A percentile compares a stretch with the other conserved stretches of the same genome.
These are phyloP conservation scores for Xerocomellus dryophilus DNA, from an alignment of 768 basidiomycete species.

Conservation along the genomic window DNA sequence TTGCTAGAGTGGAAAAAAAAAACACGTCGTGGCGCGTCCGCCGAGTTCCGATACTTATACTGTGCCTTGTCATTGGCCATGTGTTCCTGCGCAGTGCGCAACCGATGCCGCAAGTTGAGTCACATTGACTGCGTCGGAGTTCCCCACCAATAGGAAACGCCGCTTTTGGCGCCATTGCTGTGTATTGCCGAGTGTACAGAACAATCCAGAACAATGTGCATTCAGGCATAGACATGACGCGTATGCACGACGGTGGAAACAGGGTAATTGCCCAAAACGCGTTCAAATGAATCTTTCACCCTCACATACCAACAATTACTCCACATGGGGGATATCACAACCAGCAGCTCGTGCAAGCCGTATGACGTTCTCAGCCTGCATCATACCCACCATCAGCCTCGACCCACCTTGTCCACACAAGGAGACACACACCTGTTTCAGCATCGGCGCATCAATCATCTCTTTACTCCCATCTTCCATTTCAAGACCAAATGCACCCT, in stretches of 20 bases:
- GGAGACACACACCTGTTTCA: conserved; percentile 52
- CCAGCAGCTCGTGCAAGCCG: conserved; percentile 53
- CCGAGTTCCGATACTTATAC: conserved; percentile 5
- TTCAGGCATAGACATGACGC: not conserved
- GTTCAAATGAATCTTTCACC: not conserved
- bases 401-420: not conserved
- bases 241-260: not conserved
- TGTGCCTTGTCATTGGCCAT: not conserved
- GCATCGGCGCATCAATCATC: conserved; percentile 92
- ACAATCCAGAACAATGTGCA: not conserved
- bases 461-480: conserved; percentile 52
- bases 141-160: not conserved
- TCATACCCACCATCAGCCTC: not conserved
- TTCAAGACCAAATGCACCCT: conserved; percentile 75
- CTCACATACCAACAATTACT: conserved; percentile 11
- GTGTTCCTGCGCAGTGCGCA: not conserved
- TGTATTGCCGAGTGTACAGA: not conserved
- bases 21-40: not conserved
- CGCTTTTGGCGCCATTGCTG: not conserved
- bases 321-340: conserved; percentile 47
- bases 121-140: not conserved
- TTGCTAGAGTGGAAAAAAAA: not conserved
- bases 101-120: not conserved
- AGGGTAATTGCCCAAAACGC: not conserved
- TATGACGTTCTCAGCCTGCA: conserved; percentile 51